Evolutionary conservation across 257 asterid genomes (phyloP).

Genomic region (Coffea eugenioides): DNA sequence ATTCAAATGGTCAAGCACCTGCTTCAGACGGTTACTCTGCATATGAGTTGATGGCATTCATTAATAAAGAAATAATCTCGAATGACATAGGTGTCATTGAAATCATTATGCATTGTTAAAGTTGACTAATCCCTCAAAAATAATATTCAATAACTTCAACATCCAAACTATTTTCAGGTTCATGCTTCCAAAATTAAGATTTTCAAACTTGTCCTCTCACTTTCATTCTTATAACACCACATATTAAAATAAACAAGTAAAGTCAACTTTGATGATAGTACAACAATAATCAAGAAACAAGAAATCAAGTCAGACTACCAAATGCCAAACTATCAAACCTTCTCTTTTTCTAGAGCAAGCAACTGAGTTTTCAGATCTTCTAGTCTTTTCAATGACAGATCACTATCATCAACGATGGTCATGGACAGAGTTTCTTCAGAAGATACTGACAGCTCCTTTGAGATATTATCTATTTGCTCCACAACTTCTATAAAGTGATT

Average conservation of each 20-base stretch:
- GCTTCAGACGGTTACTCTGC: slow-evolving; percentile 70
- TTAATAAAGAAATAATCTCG: slow-evolving; percentile 7
- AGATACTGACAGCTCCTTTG: slow-evolving; percentile 56
- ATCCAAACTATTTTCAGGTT: neutral
- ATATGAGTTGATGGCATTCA: slow-evolving; percentile 8
- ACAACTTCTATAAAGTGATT: slow-evolving; percentile 54
- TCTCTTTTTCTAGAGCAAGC: slow-evolving; percentile 57
- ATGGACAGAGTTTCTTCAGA: slow-evolving; percentile 20
- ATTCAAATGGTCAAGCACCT: slow-evolving; percentile 53
- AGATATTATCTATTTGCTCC: slow-evolving; percentile 56
- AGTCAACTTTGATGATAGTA: neutral
- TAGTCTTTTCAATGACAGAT: slow-evolving; percentile 62
- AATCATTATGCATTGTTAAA: neutral
- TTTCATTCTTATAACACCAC: neutral
- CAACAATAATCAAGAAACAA: slow-evolving; percentile 4
- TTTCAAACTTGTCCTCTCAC: neutral
- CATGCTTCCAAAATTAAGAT: neutral
- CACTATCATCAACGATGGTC: slow-evolving; percentile 50
- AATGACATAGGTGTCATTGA: neutral
- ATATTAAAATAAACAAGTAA: slow-evolving; percentile 10
- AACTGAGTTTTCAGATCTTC: slow-evolving; percentile 60
- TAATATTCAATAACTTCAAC: neutral
- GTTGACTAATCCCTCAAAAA: neutral
- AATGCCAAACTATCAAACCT: slow-evolving; percentile 33
- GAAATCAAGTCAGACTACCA: neutral